These are phyloP conservation scores for Intubia oerlemansii DNA, from an alignment of 2,329 filamentous ascomycete species.

Conservation along the genomic window DNA sequence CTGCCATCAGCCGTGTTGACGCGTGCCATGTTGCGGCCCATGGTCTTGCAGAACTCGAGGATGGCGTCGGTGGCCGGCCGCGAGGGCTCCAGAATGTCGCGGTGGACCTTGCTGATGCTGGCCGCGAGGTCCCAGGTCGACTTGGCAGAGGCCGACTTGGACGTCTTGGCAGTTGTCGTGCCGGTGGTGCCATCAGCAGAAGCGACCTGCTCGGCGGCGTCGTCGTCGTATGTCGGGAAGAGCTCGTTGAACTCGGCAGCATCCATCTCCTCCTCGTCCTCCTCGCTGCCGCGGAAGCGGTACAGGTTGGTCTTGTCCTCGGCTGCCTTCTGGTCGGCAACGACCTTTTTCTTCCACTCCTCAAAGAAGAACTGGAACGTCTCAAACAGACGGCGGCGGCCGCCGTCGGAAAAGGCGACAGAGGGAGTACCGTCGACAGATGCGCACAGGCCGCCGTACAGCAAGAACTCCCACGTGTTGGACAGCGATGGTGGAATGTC, in stretches of 20 bases:
- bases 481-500: slow-evolving; percentile 7
- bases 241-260: slow-evolving; percentile 57
- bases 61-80: slow-evolving; percentile 20
- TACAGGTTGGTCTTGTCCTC: slow-evolving; percentile 60
- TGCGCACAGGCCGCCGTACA: slow-evolving; percentile 21
- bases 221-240: slow-evolving; percentile 41
- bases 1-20: slow-evolving; percentile 5
- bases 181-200: too few species aligned
- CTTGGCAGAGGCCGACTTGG: slow-evolving; percentile 1
- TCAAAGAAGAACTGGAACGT: slow-evolving; percentile 54
- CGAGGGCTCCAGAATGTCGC: slow-evolving; percentile 24
- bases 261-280: slow-evolving; percentile 55
- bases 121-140: slow-evolving; percentile 33
- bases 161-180: too few species aligned
- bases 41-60: slow-evolving; percentile 20
- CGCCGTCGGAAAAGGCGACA: slow-evolving; percentile 15
- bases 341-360: slow-evolving; percentile 60
- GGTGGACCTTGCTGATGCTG: slow-evolving; percentile 38
- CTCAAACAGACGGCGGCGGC: slow-evolving; percentile 36
- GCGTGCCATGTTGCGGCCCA: slow-evolving; percentile 18
- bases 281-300: slow-evolving; percentile 56
- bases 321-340: slow-evolving; percentile 54
- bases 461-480: slow-evolving; percentile 27
- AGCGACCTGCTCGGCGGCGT: slow-evolving; percentile 5
- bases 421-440: slow-evolving; percentile 23